Base-by-base conservation (phyloP, 805 yeast genomes). In the Sungouiella thailandica region DNA sequence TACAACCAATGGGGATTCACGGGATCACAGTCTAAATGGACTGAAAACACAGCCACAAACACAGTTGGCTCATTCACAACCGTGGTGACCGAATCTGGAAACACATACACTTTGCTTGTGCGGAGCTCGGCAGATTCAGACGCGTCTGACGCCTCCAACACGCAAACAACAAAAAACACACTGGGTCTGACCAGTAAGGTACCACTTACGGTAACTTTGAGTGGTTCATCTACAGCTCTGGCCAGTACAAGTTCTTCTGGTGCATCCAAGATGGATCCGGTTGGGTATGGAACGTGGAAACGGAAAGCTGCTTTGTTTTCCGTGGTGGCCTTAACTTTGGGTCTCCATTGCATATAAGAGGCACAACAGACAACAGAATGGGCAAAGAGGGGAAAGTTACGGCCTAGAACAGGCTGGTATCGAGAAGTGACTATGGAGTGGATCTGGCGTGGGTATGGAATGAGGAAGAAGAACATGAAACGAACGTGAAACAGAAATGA, bases 1-100 rank as follows among this genome's bases (percentile, higher is more conserved):
- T 65, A 51, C 48, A 65, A 65, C 47, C 62, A 62, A 39, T 65
- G 60, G 57, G 72, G 72, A 2, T 65, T 65, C 43, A 59, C 65
- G 4, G 72, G 72, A 1, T 42, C 57, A 1, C 66, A 65, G 41
- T 55, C 62, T 0, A 39, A 37, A 3, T 65, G 72, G 72, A 43
- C 38, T 14, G 55, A 49, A 3, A 27, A 49, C 11, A 40, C 46
- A 7, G 19, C 40, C 10, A n/a, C n/a, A n/a, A n/a, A n/a, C n/a
- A n/a, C n/a, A n/a, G n/a, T n/a, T n/a, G n/a, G n/a, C n/a, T n/a
- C n/a, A n/a, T n/a, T n/a, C n/a, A 13, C 31, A 5, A 5, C 5
- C 14, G 13, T 4, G 12, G 7, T 25, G 17, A 7, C 19, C 23
- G 5, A 11, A 17, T 23, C 32, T 3, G 26, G 26, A 13, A 12